Percentiles rank a stretch among this genome's conserved stretches.
These are phyloP conservation scores for Hymenoscyphus scutula DNA, from an alignment of 2,329 filamentous ascomycete species.

Conservation along the genomic window DNA sequence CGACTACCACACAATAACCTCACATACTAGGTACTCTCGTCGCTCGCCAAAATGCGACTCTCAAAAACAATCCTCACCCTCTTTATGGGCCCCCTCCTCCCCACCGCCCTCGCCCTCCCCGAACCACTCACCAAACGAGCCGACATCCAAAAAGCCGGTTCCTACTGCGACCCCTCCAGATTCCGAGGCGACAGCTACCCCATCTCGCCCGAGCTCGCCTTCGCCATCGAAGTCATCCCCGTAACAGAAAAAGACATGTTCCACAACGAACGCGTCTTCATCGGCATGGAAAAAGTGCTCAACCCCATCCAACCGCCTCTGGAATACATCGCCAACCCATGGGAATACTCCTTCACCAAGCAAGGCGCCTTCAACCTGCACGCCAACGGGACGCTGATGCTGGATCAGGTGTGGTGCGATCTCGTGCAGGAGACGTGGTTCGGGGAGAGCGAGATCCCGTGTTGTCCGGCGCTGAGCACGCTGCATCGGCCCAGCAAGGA, in stretches of 20 bases:
- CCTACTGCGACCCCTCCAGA: neutral
- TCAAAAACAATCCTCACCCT: neutral
- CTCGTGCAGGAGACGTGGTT: neutral
- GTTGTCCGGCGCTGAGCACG: neutral
- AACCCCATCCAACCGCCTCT: neutral
- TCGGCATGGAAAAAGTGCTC: neutral
- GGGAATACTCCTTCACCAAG: neutral
- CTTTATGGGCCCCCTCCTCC: neutral
- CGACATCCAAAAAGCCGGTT: neutral
- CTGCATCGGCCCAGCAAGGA: neutral
- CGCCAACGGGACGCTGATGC: neutral
- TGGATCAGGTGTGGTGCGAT: neutral
- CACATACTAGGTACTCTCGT: no score
- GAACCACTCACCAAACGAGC: neutral
- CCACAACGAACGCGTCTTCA: neutral
- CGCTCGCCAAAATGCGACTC: no score
- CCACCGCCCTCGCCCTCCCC: neutral
- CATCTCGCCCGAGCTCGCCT: neutral
- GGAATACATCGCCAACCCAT: neutral
- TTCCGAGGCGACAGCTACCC: neutral
- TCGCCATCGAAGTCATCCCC: slow-evolving; percentile 6
- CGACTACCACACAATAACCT: no score
- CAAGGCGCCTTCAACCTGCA: neutral
- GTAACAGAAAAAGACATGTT: neutral
- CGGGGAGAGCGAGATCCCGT: neutral